Base-by-base conservation (phyloP, 1,284 basidiomycete genomes). In the Volvariella volvacea region DNA sequence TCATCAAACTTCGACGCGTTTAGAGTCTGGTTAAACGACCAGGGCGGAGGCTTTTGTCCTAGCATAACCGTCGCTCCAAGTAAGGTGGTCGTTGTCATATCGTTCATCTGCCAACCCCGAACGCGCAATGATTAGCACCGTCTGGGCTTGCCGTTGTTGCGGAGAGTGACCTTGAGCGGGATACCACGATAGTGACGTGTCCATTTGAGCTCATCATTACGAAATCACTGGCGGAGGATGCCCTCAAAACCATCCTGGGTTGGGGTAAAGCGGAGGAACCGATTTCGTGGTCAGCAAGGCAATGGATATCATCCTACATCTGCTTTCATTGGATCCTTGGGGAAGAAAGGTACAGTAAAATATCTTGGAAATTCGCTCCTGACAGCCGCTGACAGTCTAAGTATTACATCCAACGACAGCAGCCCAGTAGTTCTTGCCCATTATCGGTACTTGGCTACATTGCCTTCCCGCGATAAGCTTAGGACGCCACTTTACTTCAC, bases 401-500 rank as follows among this genome's bases (percentile, higher is more conserved):
- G 25, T 28, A 6, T 28, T 6, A 28, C 6, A 28, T 28, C 25
- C 12, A 28, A 28, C 12, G 25, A 12, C 12, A 7, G 8, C 36
- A 50, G 45, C 17, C 31, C 43, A 9, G 48, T 47, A 9, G 50
- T 51, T 2, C 61, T 88, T 34, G 55, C 48, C 14, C 83, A 88
- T 55, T 55, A 61, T 15, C 73, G 76, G 2, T 94, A 95, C 57
- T 59, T 92, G 30, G 63, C 73, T 22, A 76, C 74, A 1, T 71
- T 94, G 0, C 92, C 92, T 0, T 41, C 67, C 0, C 43, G 70
- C 0, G 62, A 70, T 2, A 66, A 70, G 41, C 69, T 93, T 1
- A 65, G 68, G n/a, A 93, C 91, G 0, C 76, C 91, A 0, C 66
- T 91, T n/a, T 80, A 87, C 53, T 95, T 88, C 57, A 73, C 74